A percentile compares a stretch with the other conserved stretches of the same genome.
These are phyloP conservation scores for Pyrenula aspistea DNA, from an alignment of 495 filamentous ascomycete genomes.

Conservation along the genomic window DNA sequence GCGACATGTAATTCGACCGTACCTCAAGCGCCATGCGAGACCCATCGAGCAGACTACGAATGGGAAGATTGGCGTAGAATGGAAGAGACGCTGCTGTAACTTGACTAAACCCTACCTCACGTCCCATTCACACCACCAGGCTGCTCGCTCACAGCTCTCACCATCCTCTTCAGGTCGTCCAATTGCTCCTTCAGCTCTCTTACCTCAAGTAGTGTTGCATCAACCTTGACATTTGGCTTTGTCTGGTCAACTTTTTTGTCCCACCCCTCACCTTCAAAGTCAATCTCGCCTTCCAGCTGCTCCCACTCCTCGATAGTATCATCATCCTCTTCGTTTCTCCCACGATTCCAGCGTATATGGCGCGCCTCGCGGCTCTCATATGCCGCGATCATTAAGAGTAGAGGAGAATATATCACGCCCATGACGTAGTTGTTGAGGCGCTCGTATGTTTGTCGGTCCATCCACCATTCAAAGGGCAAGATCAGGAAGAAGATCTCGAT, in stretches of 20 bases:
- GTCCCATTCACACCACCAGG: not conserved
- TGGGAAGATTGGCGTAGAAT: too few species aligned
- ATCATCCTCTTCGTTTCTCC: conserved; percentile 78
- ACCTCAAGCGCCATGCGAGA: not conserved
- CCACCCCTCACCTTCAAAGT: conserved; percentile 73
- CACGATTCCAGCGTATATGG: conserved; percentile 58
- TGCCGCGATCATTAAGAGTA: conserved; percentile 67
- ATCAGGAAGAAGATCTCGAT: conserved; percentile 74
- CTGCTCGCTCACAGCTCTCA: conserved; percentile 30
- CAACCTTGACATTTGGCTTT: conserved; percentile 65
- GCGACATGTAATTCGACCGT: too few species aligned
- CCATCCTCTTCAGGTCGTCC: conserved; percentile 47
- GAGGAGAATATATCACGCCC: conserved; percentile 72
- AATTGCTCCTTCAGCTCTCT: conserved; percentile 58
- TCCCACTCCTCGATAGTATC: conserved; percentile 89
- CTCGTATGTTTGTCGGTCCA: conserved; percentile 54
- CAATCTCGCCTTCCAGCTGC: conserved; percentile 54
- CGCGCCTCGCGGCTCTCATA: conserved; percentile 61
- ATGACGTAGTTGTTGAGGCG: conserved; percentile 78
- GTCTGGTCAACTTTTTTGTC: conserved; percentile 56
- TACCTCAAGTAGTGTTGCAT: conserved; percentile 57
- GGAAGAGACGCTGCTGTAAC: too few species aligned
- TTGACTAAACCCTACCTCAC: not conserved
- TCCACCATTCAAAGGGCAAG: conserved; percentile 92
- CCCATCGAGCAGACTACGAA: too few species aligned